Evolutionary conservation across 2,329 filamentous ascomycete species (phyloP).

Genomic region (Trichoderma sp.): DNA sequence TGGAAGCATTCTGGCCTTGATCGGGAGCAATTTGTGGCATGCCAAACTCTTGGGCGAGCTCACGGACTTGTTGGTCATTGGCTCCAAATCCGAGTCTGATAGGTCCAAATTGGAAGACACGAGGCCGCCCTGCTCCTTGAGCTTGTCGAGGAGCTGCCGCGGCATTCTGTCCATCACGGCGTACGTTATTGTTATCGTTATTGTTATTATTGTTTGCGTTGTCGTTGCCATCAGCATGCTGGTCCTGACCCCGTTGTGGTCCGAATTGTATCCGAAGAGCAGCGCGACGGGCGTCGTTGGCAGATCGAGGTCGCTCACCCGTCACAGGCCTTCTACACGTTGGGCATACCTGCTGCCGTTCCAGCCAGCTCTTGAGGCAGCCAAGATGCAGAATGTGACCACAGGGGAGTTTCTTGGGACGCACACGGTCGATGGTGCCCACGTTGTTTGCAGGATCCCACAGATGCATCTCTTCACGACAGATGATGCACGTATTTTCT

Average conservation of each 20-base stretch:
- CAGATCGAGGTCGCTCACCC: slow-evolving; percentile 29
- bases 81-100: slow-evolving; percentile 75
- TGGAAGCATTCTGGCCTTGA: slow-evolving; percentile 23
- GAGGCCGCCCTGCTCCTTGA: slow-evolving; percentile 38
- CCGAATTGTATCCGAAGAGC: slow-evolving; percentile 34
- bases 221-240: slow-evolving; percentile 25
- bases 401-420: slow-evolving; percentile 94
- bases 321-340: slow-evolving; percentile 82
- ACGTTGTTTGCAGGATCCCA: slow-evolving; percentile 60
- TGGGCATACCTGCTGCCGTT: slow-evolving; percentile 94
- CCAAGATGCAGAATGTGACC: slow-evolving; percentile 93
- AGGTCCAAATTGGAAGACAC: slow-evolving; percentile 71
- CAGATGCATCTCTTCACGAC: slow-evolving; percentile 88
- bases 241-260: slow-evolving; percentile 22
- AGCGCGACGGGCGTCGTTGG: slow-evolving; percentile 26
- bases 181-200: slow-evolving; percentile 19
- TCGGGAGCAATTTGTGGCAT: slow-evolving; percentile 34
- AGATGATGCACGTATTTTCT: slow-evolving; percentile 96
- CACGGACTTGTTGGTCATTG: slow-evolving; percentile 62
- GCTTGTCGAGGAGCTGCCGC: slow-evolving; percentile 25
- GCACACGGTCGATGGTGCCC: slow-evolving; percentile 76
- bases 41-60: slow-evolving; percentile 64
- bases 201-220: slow-evolving; percentile 3
- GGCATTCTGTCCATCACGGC: slow-evolving; percentile 20
- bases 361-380: slow-evolving; percentile 94